Percentiles rank a stretch among this genome's conserved stretches.
Evolutionary conservation across 495 filamentous ascomycete genomes (phyloP).

Genomic region (Neurospora sp.): DNA sequence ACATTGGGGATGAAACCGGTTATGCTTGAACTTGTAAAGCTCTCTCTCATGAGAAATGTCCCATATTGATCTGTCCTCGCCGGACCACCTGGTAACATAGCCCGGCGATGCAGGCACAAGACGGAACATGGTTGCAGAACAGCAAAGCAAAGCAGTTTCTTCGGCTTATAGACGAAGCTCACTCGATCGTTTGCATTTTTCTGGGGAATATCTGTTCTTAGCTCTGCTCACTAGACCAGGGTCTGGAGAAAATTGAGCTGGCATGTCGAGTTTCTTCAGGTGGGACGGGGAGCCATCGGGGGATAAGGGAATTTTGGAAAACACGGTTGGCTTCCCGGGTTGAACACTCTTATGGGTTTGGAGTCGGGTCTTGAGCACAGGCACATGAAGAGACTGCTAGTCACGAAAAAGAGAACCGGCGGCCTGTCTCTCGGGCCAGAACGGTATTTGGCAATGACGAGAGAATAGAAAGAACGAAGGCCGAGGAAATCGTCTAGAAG

Average conservation of each 20-base stretch:
- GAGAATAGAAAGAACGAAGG: neutral
- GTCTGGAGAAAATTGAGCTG: neutral
- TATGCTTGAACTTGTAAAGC: neutral
- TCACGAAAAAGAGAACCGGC: neutral
- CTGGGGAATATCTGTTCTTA: neutral
- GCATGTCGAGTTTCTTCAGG: neutral
- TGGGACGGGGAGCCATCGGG: neutral
- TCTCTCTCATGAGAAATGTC: neutral
- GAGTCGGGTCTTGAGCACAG: neutral
- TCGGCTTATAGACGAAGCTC: neutral
- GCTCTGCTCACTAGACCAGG: neutral
- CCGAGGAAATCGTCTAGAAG: too few species aligned
- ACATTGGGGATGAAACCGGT: neutral
- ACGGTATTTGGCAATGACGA: neutral
- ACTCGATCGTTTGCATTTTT: neutral
- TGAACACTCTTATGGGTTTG: neutral
- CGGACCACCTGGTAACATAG: neutral
- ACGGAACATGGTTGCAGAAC: neutral
- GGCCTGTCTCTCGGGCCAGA: neutral
- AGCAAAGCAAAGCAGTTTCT: neutral
- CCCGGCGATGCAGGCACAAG: neutral
- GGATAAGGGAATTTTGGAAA: neutral
- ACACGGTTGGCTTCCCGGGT: neutral
- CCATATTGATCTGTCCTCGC: neutral
- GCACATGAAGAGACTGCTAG: neutral